Conservation (phyloP, 2,329 filamentous ascomycete species). For the Eurotiales sp. region DNA sequence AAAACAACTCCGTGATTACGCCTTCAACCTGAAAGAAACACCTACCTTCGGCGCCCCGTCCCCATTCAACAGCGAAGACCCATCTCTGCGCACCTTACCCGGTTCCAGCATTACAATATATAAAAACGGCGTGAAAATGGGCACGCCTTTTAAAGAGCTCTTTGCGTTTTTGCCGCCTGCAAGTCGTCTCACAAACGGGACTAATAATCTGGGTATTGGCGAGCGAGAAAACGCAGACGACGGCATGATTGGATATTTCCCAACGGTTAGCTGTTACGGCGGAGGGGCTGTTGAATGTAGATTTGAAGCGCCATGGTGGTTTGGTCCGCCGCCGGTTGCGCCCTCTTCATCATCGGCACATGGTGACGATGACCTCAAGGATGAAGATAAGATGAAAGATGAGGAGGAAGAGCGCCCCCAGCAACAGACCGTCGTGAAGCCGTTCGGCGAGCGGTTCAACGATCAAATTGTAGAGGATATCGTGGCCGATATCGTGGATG, state of each 20-base stretch:
- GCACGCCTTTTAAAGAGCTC: slow-evolving; percentile 81
- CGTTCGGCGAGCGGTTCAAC: slow-evolving; percentile 74
- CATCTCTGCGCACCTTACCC: slow-evolving; percentile 80
- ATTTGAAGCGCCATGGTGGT: slow-evolving; percentile 93
- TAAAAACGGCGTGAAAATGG: slow-evolving; percentile 85
- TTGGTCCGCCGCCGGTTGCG: slow-evolving; percentile 60
- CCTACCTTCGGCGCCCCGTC: slow-evolving; percentile 48
- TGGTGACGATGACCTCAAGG: slow-evolving; percentile 27
- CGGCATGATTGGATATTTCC: slow-evolving; percentile 92
- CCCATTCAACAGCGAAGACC: slow-evolving; percentile 63
- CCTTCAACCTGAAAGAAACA: slow-evolving; percentile 43
- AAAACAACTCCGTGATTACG: slow-evolving; percentile 77
- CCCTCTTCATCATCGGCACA: no score
- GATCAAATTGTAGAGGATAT: slow-evolving; percentile 96
- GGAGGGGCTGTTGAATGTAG: slow-evolving; percentile 90
- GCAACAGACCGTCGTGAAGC: slow-evolving; percentile 42
- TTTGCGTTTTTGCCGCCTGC: slow-evolving; percentile 89
- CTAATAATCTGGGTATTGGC: slow-evolving; percentile 52
- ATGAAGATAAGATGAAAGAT: slow-evolving; percentile 14
- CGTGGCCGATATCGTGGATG: slow-evolving; percentile 88
- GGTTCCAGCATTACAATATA: slow-evolving; percentile 83
- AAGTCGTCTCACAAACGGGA: slow-evolving; percentile 51
- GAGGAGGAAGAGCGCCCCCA: neutral
- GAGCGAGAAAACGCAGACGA: slow-evolving; percentile 87
- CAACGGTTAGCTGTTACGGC: slow-evolving; percentile 85